Percentiles rank a stretch among this genome's conserved stretches.
phyloP scores from a whole-genome alignment of 2,329 filamentous ascomycete genomes.

The Passalora sequoiae region DNA sequence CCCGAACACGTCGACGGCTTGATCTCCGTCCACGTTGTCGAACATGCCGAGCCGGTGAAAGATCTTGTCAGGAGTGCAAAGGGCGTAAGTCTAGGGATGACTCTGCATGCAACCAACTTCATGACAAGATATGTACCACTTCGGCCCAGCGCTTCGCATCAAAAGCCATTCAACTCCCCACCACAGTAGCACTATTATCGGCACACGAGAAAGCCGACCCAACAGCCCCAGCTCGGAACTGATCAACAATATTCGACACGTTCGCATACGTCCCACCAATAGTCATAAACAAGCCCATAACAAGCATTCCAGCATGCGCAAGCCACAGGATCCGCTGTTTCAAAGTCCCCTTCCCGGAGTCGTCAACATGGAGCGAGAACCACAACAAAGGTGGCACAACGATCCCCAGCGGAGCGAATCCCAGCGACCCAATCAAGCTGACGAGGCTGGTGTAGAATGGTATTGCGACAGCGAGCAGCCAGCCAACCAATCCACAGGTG shows the following conservation, averaged over 20 bases:
- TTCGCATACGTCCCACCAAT: conserved; percentile 41
- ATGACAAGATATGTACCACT: no score
- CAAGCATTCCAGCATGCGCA: conserved; percentile 8
- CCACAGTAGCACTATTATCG: conserved; percentile 6
- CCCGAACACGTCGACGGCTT: no score
- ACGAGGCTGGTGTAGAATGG: conserved; percentile 18
- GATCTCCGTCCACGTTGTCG: no score
- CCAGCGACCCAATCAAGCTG: conserved; percentile 16
- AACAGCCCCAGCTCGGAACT: conserved; percentile 14
- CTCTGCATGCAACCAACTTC: no score
- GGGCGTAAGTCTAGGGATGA: no score
- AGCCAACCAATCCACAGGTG: conserved; percentile 10
- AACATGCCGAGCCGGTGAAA: no score
- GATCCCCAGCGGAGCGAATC: conserved; percentile 9
- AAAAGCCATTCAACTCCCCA: background rate
- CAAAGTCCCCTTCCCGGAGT: background rate
- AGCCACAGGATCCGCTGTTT: conserved; percentile 6
- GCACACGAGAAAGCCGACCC: conserved; percentile 15
- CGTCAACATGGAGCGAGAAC: conserved; percentile 8
- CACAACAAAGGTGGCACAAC: conserved; percentile 13
- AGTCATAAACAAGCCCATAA: conserved; percentile 43
- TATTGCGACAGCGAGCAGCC: conserved; percentile 16
- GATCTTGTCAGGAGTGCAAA: no score
- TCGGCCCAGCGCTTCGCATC: no score
- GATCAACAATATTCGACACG: conserved; percentile 16